These are phyloP conservation scores for Fusarium goolgardi DNA, from an alignment of 2,329 filamentous ascomycete species.

Conservation along the genomic window DNA sequence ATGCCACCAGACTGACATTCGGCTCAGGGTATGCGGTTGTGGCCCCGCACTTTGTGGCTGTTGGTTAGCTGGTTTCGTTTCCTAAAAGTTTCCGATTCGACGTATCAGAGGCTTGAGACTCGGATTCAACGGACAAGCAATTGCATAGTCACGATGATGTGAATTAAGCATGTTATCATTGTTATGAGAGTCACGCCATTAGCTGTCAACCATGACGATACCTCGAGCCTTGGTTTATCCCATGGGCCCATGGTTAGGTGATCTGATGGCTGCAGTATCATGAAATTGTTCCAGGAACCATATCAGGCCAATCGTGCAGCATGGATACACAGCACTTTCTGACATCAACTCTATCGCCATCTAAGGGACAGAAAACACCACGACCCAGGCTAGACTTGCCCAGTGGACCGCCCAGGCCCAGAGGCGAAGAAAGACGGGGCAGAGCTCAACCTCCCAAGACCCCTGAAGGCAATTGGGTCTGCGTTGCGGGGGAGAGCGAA, in stretches of 20 bases:
- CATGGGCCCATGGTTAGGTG: slow-evolving; percentile 32
- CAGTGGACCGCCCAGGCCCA: background rate
- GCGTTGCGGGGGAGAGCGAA: slow-evolving; percentile 20
- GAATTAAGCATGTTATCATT: slow-evolving; percentile 18
- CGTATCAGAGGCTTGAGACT: slow-evolving; percentile 19
- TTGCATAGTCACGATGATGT: slow-evolving; percentile 35
- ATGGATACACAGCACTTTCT: background rate
- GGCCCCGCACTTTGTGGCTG: slow-evolving; percentile 25
- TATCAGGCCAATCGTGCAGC: slow-evolving; percentile 4
- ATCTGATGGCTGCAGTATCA: slow-evolving; percentile 1
- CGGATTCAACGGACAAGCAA: slow-evolving; percentile 25
- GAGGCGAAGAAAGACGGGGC: background rate
- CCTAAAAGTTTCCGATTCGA: slow-evolving; percentile 7
- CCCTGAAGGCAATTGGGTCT: slow-evolving; percentile 40
- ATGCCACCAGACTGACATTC: slow-evolving; percentile 37
- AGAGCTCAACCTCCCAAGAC: slow-evolving; percentile 21
- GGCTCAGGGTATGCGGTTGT: slow-evolving; percentile 26
- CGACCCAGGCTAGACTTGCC: slow-evolving; percentile 5
- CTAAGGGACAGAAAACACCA: background rate
- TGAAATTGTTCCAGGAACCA: background rate
- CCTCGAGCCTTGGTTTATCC: slow-evolving; percentile 1
- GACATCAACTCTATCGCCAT: slow-evolving; percentile 12
- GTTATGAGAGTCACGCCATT: slow-evolving; percentile 38
- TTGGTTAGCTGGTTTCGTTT: slow-evolving; percentile 3
- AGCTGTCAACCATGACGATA: slow-evolving; percentile 15